Evolutionary conservation across 1,284 basidiomycete genomes (phyloP).

Genomic region (Moesziomyces parantarcticus): DNA sequence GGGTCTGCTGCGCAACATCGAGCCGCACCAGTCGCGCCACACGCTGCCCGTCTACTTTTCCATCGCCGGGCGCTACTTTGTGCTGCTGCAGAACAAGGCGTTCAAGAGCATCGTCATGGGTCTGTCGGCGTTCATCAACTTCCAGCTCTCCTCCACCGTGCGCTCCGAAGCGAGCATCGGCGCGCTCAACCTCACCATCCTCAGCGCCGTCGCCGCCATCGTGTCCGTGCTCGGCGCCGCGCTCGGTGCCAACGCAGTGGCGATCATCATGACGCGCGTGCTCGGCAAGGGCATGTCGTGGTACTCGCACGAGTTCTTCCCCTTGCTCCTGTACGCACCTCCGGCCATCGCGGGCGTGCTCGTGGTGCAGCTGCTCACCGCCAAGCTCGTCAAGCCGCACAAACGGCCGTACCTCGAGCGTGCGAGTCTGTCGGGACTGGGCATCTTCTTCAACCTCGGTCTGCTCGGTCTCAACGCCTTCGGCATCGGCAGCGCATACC

Average conservation of each 20-base stretch:
- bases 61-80: slow-evolving; percentile 68
- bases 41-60: slow-evolving; percentile 79
- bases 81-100: slow-evolving; percentile 71
- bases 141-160: slow-evolving; percentile 62
- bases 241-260: slow-evolving; percentile 78
- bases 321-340: slow-evolving; percentile 81
- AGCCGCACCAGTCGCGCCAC: slow-evolving; percentile 28
- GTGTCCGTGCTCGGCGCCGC: slow-evolving; percentile 70
- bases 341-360: slow-evolving; percentile 74
- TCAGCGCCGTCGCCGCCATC: slow-evolving; percentile 50
- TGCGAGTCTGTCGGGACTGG: slow-evolving; percentile 50
- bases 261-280: slow-evolving; percentile 76
- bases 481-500: slow-evolving; percentile 77
- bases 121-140: slow-evolving; percentile 61
- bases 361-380: slow-evolving; percentile 75
- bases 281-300: slow-evolving; percentile 73
- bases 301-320: slow-evolving; percentile 76
- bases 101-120: slow-evolving; percentile 64
- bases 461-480: slow-evolving; percentile 71
- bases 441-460: slow-evolving; percentile 52
- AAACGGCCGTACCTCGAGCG: slow-evolving; percentile 63
- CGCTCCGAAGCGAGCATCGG: slow-evolving; percentile 65
- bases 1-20: slow-evolving; percentile 59
- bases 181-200: slow-evolving; percentile 49
- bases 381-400: slow-evolving; percentile 71